Base-by-base conservation (phyloP, 2,329 filamentous ascomycete genomes). In the Penicillium sp. region DNA sequence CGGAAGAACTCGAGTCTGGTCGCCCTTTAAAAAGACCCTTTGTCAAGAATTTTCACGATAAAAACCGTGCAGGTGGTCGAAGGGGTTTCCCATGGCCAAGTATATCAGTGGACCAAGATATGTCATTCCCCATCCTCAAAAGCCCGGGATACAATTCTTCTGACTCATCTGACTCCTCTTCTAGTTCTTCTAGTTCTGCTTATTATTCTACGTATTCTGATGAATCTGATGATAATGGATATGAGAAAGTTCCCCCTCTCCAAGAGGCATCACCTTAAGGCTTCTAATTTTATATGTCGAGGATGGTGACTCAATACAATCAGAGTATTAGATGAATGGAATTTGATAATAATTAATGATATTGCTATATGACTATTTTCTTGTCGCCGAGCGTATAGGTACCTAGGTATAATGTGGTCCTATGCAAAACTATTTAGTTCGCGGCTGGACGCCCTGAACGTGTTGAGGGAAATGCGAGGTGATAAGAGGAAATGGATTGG, bases 1-100 rank as follows among this genome's bases (percentile, higher is more conserved):
- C 42, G 38, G 55, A 58, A 38, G 53, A 56, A 39, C 57, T 49
- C 27, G 59, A 29, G 19, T 61, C 41, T 59, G 54, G 43, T 43
- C 55, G 48, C 49, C 39, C 47, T 38, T 43, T 52, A 1, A 56
- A 56, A 52, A 43, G 62, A 27, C 63, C 62, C 7, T 57, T 52
- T 29, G 53, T 54, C 8, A 33, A 49, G 10, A 23, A 44, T 1
- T 65, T 61, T 5, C 33, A 53, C 21, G 19, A 57, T 12, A 19
- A 17, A 7, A 49, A 27, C 21, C 29, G 21, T 12, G 12, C 8
- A 15, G 6, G 17, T n/a, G 50, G 50, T 21, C 41, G 50, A 36
- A 53, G 2, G 21, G 50, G 50, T 21, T 23, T 45, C 12, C 39
- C 39, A 36, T 53, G 50, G 50, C 29, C 50, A 47, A 47, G 41